Conservation (phyloP, 2,329 filamentous ascomycete species). For the Aureobasidium sp. region DNA sequence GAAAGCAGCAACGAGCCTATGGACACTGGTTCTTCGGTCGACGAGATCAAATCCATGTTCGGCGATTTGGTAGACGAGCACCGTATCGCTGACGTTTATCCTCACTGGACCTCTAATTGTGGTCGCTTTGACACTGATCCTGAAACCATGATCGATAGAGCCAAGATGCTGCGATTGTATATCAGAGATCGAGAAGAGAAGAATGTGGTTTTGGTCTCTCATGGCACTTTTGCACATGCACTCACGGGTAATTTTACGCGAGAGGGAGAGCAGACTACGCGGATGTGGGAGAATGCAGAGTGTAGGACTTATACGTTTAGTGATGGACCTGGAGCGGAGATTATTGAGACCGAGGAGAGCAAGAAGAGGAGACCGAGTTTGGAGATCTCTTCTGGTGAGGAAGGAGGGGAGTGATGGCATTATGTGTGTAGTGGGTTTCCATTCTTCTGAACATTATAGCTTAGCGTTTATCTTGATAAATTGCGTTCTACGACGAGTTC, state of each 20-base stretch:
- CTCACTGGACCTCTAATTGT: conserved; percentile 62
- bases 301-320: not conserved
- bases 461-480: not conserved
- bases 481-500: not conserved
- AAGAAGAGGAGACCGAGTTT: not conserved
- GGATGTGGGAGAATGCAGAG: conserved; percentile 27
- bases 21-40: conserved; percentile 60
- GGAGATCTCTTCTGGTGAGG: not conserved
- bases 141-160: conserved; percentile 53
- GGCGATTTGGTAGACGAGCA: conserved; percentile 57
- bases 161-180: conserved; percentile 52
- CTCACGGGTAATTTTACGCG: conserved; percentile 74
- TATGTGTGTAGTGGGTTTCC: not conserved
- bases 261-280: not conserved
- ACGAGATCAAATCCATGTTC: conserved; percentile 56
- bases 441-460: not conserved
- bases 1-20: conserved; percentile 69
- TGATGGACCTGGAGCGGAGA: not conserved
- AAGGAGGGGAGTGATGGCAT: not conserved
- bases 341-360: not conserved
- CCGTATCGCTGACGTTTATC: conserved; percentile 40
- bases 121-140: conserved; percentile 40
- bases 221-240: conserved; percentile 79
- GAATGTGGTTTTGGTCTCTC: conserved; percentile 70
- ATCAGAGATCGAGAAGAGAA: conserved; percentile 50